Evolutionary conservation across 768 basidiomycete species (phyloP).

Genomic region (Pholiota conissans): DNA sequence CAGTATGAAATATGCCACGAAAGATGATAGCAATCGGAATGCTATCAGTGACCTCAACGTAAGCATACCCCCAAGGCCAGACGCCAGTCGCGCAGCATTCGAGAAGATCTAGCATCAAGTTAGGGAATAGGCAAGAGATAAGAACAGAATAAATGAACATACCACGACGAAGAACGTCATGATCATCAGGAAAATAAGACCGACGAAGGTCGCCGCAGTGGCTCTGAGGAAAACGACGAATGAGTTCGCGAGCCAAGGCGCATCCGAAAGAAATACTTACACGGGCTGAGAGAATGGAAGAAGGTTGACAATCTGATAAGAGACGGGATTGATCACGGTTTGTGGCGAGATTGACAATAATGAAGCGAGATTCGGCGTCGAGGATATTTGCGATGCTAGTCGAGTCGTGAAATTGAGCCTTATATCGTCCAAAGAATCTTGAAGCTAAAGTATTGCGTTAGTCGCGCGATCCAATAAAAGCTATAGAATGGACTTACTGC

Average conservation of each 20-base stretch:
- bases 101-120: constrained; percentile 2
- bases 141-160: constrained; percentile 12
- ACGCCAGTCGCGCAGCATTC: constrained; percentile 25
- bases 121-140: background rate
- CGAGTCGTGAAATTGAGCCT: constrained; percentile 17
- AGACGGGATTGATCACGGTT: constrained; percentile 47
- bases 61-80: constrained; percentile 29
- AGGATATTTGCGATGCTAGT: constrained; percentile 8
- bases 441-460: background rate
- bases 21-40: constrained; percentile 28
- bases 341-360: constrained; percentile 51
- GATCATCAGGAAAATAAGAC: constrained; percentile 54
- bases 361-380: constrained; percentile 14
- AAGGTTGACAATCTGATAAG: constrained; percentile 49
- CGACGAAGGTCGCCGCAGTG: constrained; percentile 53
- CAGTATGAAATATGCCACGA: constrained; percentile 36
- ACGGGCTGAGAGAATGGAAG: constrained; percentile 63
- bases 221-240: constrained; percentile 33
- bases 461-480: background rate
- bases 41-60: constrained; percentile 29
- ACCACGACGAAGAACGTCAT: constrained; percentile 41
- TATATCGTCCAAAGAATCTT: constrained; percentile 15
- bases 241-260: background rate
- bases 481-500: constrained; percentile 18
- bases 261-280: constrained; percentile 35